Conservation (phyloP, 768 basidiomycete genomes). For the Lentinula sp. region DNA sequence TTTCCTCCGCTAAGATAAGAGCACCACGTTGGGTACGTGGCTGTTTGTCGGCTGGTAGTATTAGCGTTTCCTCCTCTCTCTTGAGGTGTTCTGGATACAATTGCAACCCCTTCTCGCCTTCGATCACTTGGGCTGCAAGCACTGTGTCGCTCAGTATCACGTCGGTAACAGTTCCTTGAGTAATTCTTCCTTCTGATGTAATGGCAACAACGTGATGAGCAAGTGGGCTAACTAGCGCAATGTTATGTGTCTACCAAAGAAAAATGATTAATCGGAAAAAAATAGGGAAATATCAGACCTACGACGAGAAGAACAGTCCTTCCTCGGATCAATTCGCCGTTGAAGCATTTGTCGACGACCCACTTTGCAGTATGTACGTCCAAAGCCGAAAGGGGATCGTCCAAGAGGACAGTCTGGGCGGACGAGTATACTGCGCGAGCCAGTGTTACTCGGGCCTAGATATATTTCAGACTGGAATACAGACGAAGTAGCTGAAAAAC, state of each 20-base stretch:
- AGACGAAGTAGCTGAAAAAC: constrained; percentile 11
- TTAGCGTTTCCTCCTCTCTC: neutral
- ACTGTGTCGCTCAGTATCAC: constrained; percentile 16
- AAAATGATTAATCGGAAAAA: neutral
- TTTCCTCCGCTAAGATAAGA: constrained; percentile 41
- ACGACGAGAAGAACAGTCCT: constrained; percentile 40
- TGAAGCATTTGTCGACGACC: constrained; percentile 43
- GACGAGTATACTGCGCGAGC: constrained; percentile 54
- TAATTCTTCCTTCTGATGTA: constrained; percentile 30
- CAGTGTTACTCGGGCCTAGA: constrained; percentile 42
- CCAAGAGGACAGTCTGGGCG: constrained; percentile 47
- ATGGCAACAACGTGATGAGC: constrained; percentile 39
- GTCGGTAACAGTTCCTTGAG: constrained; percentile 34
- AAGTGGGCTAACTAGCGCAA: constrained; percentile 30
- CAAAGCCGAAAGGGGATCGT: constrained; percentile 48
- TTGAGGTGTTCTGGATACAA: neutral
- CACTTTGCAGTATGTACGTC: constrained; percentile 47
- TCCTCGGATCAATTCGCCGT: constrained; percentile 29
- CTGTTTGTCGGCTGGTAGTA: neutral
- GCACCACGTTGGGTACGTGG: constrained; percentile 22
- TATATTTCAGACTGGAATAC: neutral
- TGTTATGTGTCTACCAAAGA: constrained; percentile 35
- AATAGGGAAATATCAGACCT: neutral
- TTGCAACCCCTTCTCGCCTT: neutral
- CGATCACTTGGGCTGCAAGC: neutral